Base-by-base conservation (phyloP, 768 basidiomycete species). In the Tulasnella sp. region DNA sequence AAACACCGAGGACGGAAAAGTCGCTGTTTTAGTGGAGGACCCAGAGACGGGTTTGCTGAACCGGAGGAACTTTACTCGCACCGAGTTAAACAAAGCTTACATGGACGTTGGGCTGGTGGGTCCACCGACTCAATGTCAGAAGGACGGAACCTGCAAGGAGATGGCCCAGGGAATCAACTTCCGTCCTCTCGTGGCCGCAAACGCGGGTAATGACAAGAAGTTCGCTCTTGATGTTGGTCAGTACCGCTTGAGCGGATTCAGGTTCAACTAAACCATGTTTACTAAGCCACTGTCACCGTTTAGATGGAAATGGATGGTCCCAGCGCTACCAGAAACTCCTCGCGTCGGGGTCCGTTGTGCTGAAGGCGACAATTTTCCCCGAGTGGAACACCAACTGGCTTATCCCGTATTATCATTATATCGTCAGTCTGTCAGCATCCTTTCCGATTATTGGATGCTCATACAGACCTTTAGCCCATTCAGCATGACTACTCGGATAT, bases 401-500 rank as follows among this genome's bases (percentile, higher is more conserved):
- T 31, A 83, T 81, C 8, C 83, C 83, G 17, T 83, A 82, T 80
- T 81, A 82, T 34, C 83, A 84, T 77, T 83, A 83, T 70, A 80
- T 84, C 38, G 83, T 84, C 67, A 78, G 82, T 80, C 29, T 25
- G 22, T 58, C 29, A 38, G 49, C 3, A 67, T 15, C 69, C 39
- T 68, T 25, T 19, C 45, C 6, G 29, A 40, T 19, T 17, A 11
- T 54, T 42, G 39, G 19, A 34, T 8, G 25, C 29, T 52, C 38
- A 71, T 77, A 22, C 40, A 17, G 11, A 19, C 39, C 6, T 34
- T 36, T 85, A 92, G 0, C 91, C 91, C 2, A 84, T 92, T 72
- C 82, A 85, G 76, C 76, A 90, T 0, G 89, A 91, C 78, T 86
- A 90, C 14, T 85, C 87, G 0, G 91, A 93, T 81, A 81, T 93